Percentiles rank a stretch among this genome's conserved stretches.
These are phyloP conservation scores for Mycena sp. DNA, from an alignment of 1,284 basidiomycete genomes.

Conservation along the genomic window DNA sequence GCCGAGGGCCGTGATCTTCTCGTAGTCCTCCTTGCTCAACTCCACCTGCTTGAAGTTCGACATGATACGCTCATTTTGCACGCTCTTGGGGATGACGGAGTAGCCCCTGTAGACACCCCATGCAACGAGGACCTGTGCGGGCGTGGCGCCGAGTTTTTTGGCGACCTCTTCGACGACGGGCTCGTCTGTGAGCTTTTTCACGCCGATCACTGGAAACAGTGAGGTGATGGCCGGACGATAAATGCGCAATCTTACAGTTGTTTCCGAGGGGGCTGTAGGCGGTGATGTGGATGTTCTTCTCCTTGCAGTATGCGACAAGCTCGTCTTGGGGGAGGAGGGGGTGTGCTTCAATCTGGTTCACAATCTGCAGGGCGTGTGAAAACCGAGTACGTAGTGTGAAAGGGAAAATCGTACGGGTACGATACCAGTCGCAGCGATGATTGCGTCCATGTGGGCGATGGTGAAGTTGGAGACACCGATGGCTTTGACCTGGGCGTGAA, in stretches of 20 bases:
- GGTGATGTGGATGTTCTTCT: conserved; percentile 82
- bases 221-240: background rate
- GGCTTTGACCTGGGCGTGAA: conserved; percentile 57
- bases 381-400: too few species aligned
- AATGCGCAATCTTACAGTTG: conserved; percentile 55
- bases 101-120: conserved; percentile 75
- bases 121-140: conserved; percentile 77
- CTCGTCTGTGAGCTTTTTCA: conserved; percentile 71
- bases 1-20: conserved; percentile 65
- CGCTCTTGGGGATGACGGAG: conserved; percentile 79
- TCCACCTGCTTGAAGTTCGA: conserved; percentile 79
- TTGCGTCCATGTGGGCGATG: conserved; percentile 69
- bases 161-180: conserved; percentile 70
- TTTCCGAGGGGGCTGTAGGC: conserved; percentile 90
- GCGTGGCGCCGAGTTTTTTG: conserved; percentile 61
- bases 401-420: conserved; percentile 53
- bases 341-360: conserved; percentile 89
- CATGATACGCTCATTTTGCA: conserved; percentile 66
- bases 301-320: conserved; percentile 73
- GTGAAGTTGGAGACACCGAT: conserved; percentile 89
- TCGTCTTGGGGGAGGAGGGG: conserved; percentile 80
- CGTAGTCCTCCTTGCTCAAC: conserved; percentile 69
- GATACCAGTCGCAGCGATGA: conserved; percentile 81
- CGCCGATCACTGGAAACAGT: conserved; percentile 56
- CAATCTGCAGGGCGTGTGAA: conserved; percentile 40